phyloP scores from a whole-genome alignment of 2,329 filamentous ascomycete species.

The Thelonectria rubi region DNA sequence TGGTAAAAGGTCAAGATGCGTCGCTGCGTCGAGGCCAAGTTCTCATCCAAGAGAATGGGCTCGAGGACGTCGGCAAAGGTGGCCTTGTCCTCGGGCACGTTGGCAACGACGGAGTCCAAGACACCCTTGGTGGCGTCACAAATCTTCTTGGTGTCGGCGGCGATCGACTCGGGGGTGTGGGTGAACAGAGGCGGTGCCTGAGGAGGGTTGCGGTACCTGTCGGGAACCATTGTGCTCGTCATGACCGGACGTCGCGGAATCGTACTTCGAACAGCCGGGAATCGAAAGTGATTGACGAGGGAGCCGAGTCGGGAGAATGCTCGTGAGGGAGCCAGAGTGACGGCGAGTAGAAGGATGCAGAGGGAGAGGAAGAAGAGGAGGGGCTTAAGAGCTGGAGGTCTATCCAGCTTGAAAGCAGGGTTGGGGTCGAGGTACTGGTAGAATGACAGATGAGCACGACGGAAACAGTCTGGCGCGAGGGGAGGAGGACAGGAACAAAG shows the following conservation, averaged over 20 bases:
- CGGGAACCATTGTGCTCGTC: constrained; percentile 70
- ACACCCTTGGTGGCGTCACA: constrained; percentile 70
- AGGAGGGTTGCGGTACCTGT: constrained; percentile 76
- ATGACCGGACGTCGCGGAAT: constrained; percentile 48
- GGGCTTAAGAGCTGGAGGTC: constrained; percentile 39
- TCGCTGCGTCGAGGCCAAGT: constrained; percentile 65
- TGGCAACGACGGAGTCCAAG: constrained; percentile 73
- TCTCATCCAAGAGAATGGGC: constrained; percentile 79
- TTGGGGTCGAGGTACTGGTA: constrained; percentile 4
- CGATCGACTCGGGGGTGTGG: constrained; percentile 74
- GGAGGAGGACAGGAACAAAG: not conserved
- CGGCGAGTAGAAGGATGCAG: constrained; percentile 65
- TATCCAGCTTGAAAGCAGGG: constrained; percentile 41
- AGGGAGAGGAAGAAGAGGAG: constrained; percentile 56
- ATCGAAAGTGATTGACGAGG: constrained; percentile 64
- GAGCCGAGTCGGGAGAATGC: constrained; percentile 66
- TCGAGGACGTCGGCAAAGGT: constrained; percentile 65
- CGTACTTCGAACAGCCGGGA: constrained; percentile 45
- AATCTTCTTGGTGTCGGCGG: constrained; percentile 72
- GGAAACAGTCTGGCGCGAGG: constrained; percentile 2
- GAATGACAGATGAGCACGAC: constrained; percentile 28
- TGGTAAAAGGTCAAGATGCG: constrained; percentile 84
- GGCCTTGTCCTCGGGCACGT: constrained; percentile 62
- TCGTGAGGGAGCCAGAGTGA: constrained; percentile 74
- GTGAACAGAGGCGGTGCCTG: constrained; percentile 82